phyloP scores from a whole-genome alignment of 1,284 basidiomycete species.

The Rhodotorula glutinis region DNA sequence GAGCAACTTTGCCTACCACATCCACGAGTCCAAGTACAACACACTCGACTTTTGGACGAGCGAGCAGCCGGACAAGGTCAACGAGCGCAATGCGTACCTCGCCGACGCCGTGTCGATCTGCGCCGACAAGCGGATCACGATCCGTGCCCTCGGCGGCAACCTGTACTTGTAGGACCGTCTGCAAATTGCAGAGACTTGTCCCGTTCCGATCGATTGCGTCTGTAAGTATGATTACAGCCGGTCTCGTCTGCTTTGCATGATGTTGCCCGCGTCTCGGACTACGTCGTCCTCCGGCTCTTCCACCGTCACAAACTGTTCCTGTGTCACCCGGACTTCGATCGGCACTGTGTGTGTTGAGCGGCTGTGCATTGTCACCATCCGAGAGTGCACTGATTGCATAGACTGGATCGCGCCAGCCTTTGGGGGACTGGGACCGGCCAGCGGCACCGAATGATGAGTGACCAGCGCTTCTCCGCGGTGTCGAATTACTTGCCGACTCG shows the following conservation, averaged over 20 bases:
- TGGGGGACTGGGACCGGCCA: not conserved
- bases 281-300: not conserved
- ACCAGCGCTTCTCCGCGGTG: not conserved
- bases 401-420: too few species aligned
- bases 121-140: constrained; percentile 8
- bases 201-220: too few species aligned
- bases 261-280: too few species aligned
- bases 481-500: not conserved
- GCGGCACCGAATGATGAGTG: not conserved
- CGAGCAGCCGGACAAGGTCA: not conserved
- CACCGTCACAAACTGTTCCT: not conserved
- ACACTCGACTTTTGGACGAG: constrained; percentile 7
- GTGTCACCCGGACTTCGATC: not conserved
- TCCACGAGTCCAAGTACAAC: constrained; percentile 9
- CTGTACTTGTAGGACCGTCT: not conserved
- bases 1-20: constrained; percentile 26
- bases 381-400: too few species aligned
- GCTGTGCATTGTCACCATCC: too few species aligned
- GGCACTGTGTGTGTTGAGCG: not conserved
- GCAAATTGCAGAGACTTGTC: too few species aligned
- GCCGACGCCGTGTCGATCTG: constrained; percentile 13
- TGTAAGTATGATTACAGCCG: too few species aligned
- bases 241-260: too few species aligned
- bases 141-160: constrained; percentile 16
- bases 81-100: constrained; percentile 20